Evolutionary conservation across 371 early-diverging fungal species (phyloP).

Genomic region (Lichtheimia ramosa): DNA sequence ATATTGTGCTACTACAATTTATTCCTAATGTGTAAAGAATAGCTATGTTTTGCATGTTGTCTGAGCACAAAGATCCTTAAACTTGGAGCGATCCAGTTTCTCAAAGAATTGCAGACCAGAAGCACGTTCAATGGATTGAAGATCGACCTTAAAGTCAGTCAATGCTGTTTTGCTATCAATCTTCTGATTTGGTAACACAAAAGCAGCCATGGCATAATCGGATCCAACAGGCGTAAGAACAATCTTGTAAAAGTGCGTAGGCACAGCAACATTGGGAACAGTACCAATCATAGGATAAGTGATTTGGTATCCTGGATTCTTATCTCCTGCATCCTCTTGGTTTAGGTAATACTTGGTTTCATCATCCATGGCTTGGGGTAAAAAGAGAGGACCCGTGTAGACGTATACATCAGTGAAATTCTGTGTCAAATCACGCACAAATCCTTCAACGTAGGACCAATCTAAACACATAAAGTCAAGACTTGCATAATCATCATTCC

Average conservation of each 20-base stretch:
- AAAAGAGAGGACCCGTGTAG: slow-evolving; percentile 76
- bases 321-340: not conserved
- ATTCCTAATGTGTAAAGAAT: not conserved
- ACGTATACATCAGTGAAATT: slow-evolving; percentile 72
- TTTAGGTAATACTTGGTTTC: not conserved
- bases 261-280: slow-evolving; percentile 82
- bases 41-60: slow-evolving; percentile 16
- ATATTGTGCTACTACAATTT: too few species aligned
- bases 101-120: slow-evolving; percentile 77
- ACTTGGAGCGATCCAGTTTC: slow-evolving; percentile 44
- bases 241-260: slow-evolving; percentile 91
- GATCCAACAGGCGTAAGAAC: slow-evolving; percentile 47
- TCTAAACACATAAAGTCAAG: slow-evolving; percentile 27
- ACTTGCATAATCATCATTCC: not conserved
- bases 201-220: slow-evolving; percentile 59
- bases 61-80: slow-evolving; percentile 36
- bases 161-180: slow-evolving; percentile 64
- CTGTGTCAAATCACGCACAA: slow-evolving; percentile 66
- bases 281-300: slow-evolving; percentile 74
- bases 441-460: slow-evolving; percentile 78
- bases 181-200: slow-evolving; percentile 81
- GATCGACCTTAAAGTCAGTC: slow-evolving; percentile 63
- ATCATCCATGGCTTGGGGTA: slow-evolving; percentile 46
- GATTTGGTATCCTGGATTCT: slow-evolving; percentile 20
- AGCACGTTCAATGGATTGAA: slow-evolving; percentile 70